A percentile compares a stretch with the other conserved stretches of the same genome.
These are phyloP conservation scores for Nakazawaea siamensis DNA, from an alignment of 805 yeast genomes.

Conservation along the genomic window DNA sequence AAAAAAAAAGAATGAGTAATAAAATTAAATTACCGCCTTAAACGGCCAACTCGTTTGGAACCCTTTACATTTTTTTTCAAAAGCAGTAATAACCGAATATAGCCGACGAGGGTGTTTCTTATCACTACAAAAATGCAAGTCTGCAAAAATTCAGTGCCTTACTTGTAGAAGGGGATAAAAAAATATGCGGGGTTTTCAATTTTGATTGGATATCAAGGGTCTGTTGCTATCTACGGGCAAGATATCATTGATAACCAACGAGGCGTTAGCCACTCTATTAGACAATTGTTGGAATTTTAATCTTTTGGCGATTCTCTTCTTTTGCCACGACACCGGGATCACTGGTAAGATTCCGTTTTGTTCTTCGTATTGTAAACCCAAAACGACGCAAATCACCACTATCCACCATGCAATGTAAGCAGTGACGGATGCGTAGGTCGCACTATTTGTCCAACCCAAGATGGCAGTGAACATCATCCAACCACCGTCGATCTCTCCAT, in stretches of 20 bases:
- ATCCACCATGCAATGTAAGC: constrained; percentile 32
- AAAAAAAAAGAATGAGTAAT: too few relatives aligned
- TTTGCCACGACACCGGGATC: constrained; percentile 50
- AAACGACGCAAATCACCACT: constrained; percentile 22
- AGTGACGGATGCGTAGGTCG: constrained; percentile 50
- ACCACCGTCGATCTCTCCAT: constrained; percentile 37
- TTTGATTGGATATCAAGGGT: too few relatives aligned
- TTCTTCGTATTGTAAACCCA: constrained; percentile 37
- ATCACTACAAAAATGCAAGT: too few relatives aligned
- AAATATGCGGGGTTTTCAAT: too few relatives aligned
- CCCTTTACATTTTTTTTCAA: too few relatives aligned
- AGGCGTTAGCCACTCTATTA: constrained; percentile 12
- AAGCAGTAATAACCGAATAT: too few relatives aligned
- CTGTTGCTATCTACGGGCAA: background rate
- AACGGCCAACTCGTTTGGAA: too few relatives aligned
- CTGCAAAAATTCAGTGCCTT: too few relatives aligned
- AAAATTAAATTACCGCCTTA: too few relatives aligned
- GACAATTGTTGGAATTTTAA: constrained; percentile 16
- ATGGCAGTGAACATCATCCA: constrained; percentile 41
- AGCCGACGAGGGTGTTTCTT: too few relatives aligned
- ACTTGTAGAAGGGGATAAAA: too few relatives aligned
- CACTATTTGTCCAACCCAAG: constrained; percentile 88
- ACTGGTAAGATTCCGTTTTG: constrained; percentile 45
- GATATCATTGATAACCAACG: background rate
- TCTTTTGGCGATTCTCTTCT: constrained; percentile 36